A percentile compares a stretch with the other conserved stretches of the same genome.
phyloP scores from a whole-genome alignment of 495 filamentous ascomycete genomes.

The Amorphotheca resinae region DNA sequence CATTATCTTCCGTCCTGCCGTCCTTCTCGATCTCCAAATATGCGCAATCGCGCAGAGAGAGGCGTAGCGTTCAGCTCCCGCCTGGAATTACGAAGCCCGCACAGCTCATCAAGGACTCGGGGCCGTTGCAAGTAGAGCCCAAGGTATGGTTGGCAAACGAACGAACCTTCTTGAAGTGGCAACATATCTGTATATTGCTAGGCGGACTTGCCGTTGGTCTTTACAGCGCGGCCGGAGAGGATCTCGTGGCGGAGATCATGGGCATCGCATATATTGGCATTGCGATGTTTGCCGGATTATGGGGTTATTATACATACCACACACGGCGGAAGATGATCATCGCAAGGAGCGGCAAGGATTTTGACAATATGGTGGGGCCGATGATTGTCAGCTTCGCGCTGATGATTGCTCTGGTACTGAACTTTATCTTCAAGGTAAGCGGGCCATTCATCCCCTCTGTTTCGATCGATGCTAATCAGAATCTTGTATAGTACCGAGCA shows the following conservation, averaged over 20 bases:
- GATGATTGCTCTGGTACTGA: slow-evolving; percentile 64
- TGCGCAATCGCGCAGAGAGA: slow-evolving; percentile 38
- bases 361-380: slow-evolving; percentile 79
- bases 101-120: slow-evolving; percentile 83
- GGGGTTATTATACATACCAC: slow-evolving; percentile 80
- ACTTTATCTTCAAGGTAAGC: slow-evolving; percentile 71
- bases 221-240: slow-evolving; percentile 74
- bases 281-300: slow-evolving; percentile 67
- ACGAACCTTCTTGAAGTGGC: slow-evolving; percentile 95
- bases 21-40: slow-evolving; percentile 63
- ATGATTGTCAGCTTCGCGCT: slow-evolving; percentile 71
- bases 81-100: slow-evolving; percentile 76
- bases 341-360: slow-evolving; percentile 75
- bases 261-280: slow-evolving; percentile 72
- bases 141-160: slow-evolving; percentile 99
- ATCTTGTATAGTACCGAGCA: slow-evolving; percentile 10
- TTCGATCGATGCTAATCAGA: neutral
- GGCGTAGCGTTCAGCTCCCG: slow-evolving; percentile 43
- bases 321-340: slow-evolving; percentile 65
- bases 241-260: slow-evolving; percentile 58
- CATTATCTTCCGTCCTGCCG: slow-evolving; percentile 49
- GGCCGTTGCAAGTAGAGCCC: slow-evolving; percentile 79
- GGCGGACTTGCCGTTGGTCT: slow-evolving; percentile 71
- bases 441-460: neutral
- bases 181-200: slow-evolving; percentile 79